Evolutionary conservation across 352 stramenopile genomes (phyloP), one percentile per base, ranked within the genome.

Genomic region (Phytophthora citrophthora): DNA sequence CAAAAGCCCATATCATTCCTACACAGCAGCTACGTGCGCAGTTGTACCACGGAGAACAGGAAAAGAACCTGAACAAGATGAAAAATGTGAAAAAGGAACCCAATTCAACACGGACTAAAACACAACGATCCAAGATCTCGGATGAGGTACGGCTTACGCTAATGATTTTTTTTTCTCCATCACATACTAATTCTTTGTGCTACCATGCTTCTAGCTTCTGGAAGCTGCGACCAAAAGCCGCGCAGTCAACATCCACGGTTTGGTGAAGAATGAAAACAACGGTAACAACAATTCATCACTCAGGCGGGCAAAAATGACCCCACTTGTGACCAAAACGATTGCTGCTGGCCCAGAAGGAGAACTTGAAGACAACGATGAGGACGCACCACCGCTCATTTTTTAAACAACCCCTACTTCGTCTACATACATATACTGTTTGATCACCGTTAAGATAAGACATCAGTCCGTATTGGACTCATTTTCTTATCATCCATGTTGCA

Each of bases 1-100:
- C 80, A 1, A 90, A 90, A 50, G 77, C 78, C 8, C 50, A 89
- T 27, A 38, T 86, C 4, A 75, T 73, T 0, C 49, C 69, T 2
- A 74, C 65, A 18, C 66, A 86, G 51, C 63, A 72, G 34, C 48
- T 82, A 10, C 76, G 74, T 1, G 79, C 79, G 2, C 54, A 83
- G 34, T 50, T 77, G 11, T 50, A 79, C 24, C 70, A 61, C 2
- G 64, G 85, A 66, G 68, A 82, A 32, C 40, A 57, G 9, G 63
- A 74, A 44, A 66, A 59, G 9, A 59, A 54, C 10, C 29, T 36
- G 29, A 8, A 32, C 29, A 15, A 39, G 34, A 20, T 50, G 56
- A 2, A 41, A 8, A 34, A 8, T 34, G 29, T 45, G 5, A 74
- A 64, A 27, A 58, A 43, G 23, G 51, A 47, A 3, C 16, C 38